These are phyloP conservation scores for Camelina hispida DNA, from an alignment of 345 rosid species.

Conservation along the genomic window DNA sequence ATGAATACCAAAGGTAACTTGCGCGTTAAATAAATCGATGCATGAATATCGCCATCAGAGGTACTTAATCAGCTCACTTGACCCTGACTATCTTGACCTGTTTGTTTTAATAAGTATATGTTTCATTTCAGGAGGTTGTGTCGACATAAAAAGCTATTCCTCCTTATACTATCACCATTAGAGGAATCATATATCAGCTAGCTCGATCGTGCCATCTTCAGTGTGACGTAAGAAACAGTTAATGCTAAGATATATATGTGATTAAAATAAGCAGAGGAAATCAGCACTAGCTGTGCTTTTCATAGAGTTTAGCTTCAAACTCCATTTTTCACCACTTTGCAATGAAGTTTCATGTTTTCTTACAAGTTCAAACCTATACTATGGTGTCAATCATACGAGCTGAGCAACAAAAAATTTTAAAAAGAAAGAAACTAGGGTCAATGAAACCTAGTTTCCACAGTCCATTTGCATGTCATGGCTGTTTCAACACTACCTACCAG, in stretches of 20 bases:
- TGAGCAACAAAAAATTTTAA: not conserved
- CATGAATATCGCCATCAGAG: not conserved
- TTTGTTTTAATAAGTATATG: not conserved
- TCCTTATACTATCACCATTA: constrained; percentile 58
- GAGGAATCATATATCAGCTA: constrained; percentile 57
- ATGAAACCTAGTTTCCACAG: constrained; percentile 20
- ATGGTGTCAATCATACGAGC: constrained; percentile 17
- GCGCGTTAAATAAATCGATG: not conserved
- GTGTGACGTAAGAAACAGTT: constrained; percentile 58
- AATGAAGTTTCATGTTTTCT: constrained; percentile 15
- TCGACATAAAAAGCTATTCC: not conserved
- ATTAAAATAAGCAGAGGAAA: constrained; percentile 42
- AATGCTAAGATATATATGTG: constrained; percentile 53
- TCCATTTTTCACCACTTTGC: constrained; percentile 21
- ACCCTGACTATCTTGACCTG: not conserved
- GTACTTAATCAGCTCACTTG: not conserved
- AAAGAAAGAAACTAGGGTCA: not conserved
- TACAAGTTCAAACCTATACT: constrained; percentile 25
- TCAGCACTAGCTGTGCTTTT: constrained; percentile 44
- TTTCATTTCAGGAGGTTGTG: not conserved
- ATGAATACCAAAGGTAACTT: not conserved
- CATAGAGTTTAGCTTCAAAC: constrained; percentile 8
- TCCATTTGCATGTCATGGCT: constrained; percentile 35
- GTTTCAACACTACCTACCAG: constrained; percentile 16
- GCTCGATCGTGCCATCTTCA: constrained; percentile 50